Conservation (phyloP, 2,329 filamentous ascomycete species). For the Aschersonia sp. region DNA sequence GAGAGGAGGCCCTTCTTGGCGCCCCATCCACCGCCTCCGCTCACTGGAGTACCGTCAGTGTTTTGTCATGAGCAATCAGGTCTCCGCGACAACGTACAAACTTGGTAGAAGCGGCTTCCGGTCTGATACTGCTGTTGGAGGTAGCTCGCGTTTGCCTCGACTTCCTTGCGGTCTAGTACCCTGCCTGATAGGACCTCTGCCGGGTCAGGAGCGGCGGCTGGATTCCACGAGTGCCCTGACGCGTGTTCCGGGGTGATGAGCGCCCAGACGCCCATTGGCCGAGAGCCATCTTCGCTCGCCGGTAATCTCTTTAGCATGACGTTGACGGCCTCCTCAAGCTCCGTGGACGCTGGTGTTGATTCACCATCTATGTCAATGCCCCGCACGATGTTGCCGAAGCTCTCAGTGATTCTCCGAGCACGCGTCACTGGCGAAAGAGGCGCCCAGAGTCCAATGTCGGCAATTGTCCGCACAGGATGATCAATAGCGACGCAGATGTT, state of each 20-base stretch:
- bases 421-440: conserved; percentile 49
- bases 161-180: conserved; percentile 6
- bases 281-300: conserved; percentile 14
- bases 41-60: conserved; percentile 29
- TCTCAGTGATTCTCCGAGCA: conserved; percentile 45
- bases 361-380: conserved; percentile 36
- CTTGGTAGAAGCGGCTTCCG: conserved; percentile 30
- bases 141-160: conserved; percentile 11
- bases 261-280: conserved; percentile 57
- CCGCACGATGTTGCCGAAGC: conserved; percentile 68
- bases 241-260: conserved; percentile 37
- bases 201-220: conserved; percentile 5
- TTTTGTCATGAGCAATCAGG: background rate
- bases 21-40: conserved; percentile 76
- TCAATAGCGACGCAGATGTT: conserved; percentile 13
- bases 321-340: conserved; percentile 53
- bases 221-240: conserved; percentile 1
- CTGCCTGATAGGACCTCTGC: conserved; percentile 1
- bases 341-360: conserved; percentile 48
- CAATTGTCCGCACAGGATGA: conserved; percentile 8
- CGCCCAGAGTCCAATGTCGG: conserved; percentile 16
- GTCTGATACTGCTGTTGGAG: conserved; percentile 21
- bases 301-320: conserved; percentile 32
- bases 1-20: conserved; percentile 65
- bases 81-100: conserved; percentile 12